A percentile compares a stretch with the other conserved stretches of the same genome.
These are phyloP conservation scores for Naganishia albida DNA, from an alignment of 1,284 basidiomycete genomes.

Conservation along the genomic window DNA sequence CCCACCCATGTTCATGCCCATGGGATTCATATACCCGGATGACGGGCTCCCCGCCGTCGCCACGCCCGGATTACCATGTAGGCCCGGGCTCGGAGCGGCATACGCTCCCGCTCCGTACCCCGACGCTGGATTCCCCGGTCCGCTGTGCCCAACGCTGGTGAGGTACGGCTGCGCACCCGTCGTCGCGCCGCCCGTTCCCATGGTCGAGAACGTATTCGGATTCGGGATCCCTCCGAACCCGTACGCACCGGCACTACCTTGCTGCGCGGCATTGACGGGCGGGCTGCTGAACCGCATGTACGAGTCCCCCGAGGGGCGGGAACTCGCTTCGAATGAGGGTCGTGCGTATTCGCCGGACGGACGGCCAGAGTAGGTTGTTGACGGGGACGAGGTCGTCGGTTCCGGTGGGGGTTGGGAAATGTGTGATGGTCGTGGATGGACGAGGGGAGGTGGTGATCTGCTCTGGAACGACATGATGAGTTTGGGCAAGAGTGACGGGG, in stretches of 20 bases:
- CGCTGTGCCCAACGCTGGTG: constrained; percentile 4
- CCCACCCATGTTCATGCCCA: constrained; percentile 54
- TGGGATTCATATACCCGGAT: constrained; percentile 41
- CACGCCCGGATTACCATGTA: constrained; percentile 7
- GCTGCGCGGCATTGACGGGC: constrained; percentile 48
- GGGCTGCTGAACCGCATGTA: constrained; percentile 53
- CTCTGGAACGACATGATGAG: constrained; percentile 44
- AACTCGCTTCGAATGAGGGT: constrained; percentile 23
- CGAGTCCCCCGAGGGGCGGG: constrained; percentile 29
- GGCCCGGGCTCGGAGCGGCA: constrained; percentile 8
- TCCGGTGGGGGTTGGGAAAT: constrained; percentile 81
- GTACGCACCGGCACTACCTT: constrained; percentile 3
- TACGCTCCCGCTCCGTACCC: constrained; percentile 13
- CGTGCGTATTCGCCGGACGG: constrained; percentile 38
- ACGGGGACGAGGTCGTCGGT: constrained; percentile 71
- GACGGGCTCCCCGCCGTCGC: background rate
- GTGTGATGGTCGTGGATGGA: constrained; percentile 86
- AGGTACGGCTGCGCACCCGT: constrained; percentile 7
- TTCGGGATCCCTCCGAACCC: constrained; percentile 29
- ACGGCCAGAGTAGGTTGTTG: constrained; percentile 40
- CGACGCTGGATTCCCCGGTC: background rate
- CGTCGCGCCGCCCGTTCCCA: constrained; percentile 7
- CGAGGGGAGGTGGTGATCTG: constrained; percentile 74
- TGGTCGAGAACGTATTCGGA: constrained; percentile 21
- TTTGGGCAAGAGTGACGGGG: background rate